These are phyloP conservation scores for Ogataea nonfermentans DNA, from an alignment of 805 yeast genomes.

Conservation along the genomic window DNA sequence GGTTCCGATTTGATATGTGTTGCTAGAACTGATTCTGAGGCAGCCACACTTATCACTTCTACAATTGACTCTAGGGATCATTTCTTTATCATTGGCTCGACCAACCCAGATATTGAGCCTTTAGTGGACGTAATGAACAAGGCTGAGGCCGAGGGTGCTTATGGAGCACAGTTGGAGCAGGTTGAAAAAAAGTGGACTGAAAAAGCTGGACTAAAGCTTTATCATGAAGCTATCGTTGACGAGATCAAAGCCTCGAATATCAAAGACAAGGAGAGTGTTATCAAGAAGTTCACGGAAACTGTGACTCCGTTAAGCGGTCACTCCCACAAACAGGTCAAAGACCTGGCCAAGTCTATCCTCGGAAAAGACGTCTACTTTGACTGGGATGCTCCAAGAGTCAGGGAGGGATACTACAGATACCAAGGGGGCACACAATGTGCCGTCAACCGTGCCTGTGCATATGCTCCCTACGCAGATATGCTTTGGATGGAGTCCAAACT, in stretches of 20 bases:
- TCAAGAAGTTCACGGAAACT: constrained; percentile 60
- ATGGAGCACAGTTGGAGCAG: constrained; percentile 66
- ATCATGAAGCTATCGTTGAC: constrained; percentile 88
- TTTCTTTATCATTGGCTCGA: constrained; percentile 84
- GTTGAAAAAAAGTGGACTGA: constrained; percentile 81
- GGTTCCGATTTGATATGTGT: constrained; percentile 83
- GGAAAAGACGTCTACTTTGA: constrained; percentile 85
- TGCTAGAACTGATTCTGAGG: constrained; percentile 97
- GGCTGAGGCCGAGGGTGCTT: constrained; percentile 74
- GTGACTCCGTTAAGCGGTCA: constrained; percentile 75
- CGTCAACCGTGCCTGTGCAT: constrained; percentile 93
- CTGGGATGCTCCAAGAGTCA: constrained; percentile 93
- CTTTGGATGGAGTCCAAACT: constrained; percentile 98
- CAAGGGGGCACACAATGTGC: constrained; percentile 97
- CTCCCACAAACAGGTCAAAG: constrained; percentile 77
- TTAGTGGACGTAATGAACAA: constrained; percentile 74
- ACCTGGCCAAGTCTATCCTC: constrained; percentile 67
- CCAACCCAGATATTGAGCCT: constrained; percentile 77
- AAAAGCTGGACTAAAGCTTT: constrained; percentile 81
- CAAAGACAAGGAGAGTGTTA: constrained; percentile 59
- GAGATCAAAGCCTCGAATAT: constrained; percentile 61
- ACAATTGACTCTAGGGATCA: constrained; percentile 95
- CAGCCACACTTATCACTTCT: constrained; percentile 91
- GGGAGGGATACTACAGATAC: constrained; percentile 97
- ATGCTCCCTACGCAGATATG: constrained; percentile 91